Evolutionary conservation across 495 filamentous ascomycete genomes (phyloP), one percentile per base, ranked within the genome.

Genomic region (Aspergillus mulundensis): DNA sequence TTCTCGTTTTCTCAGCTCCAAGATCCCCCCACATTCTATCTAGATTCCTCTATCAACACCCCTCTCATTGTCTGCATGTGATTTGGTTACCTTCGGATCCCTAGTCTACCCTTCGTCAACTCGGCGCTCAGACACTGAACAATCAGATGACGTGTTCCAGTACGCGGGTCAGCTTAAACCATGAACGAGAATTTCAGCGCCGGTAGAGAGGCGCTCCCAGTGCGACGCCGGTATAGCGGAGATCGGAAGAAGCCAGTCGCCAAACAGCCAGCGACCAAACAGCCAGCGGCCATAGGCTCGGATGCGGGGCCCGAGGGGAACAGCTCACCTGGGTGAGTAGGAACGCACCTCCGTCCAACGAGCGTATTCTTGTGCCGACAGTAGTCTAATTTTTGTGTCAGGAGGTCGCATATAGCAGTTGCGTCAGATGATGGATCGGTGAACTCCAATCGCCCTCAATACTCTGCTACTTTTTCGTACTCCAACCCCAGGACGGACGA

Each of bases 131-230:
- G 36, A 23, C 52, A 39, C 58, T 60, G 48, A 56, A 53, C 34
- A n/a, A 44, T 28, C 56, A 65, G 62, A 65, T 65, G 62, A 62
- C 62, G 59, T 60, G 54, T 65, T 58, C 48, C 51, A 46, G 57
- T 50, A 16, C 50, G 40, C 28, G 23, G 23, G 50, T n/a, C 57
- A 53, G 14, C 40, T 16, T 45, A 44, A 50, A 65, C 62, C 23
- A 65, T 65, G 62, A 65, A 50, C 47, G 57, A 54, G 47, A 58
- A 52, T 57, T 44, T 18, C 61, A 58, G 28, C 50, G 53, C 49
- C 57, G 49, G 57, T 50, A 54, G 24, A 53, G 59, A 57, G 19
- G 20, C 56, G 32, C 57, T 56, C 48, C 57, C 62, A 53, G 46
- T 58, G 51, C 59, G 54, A 32, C 43, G 49, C 28, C 57, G 59